A percentile compares a stretch with the other conserved stretches of the same genome.
phyloP scores from a whole-genome alignment of 768 basidiomycete genomes.

The Lactarius deliciosus region DNA sequence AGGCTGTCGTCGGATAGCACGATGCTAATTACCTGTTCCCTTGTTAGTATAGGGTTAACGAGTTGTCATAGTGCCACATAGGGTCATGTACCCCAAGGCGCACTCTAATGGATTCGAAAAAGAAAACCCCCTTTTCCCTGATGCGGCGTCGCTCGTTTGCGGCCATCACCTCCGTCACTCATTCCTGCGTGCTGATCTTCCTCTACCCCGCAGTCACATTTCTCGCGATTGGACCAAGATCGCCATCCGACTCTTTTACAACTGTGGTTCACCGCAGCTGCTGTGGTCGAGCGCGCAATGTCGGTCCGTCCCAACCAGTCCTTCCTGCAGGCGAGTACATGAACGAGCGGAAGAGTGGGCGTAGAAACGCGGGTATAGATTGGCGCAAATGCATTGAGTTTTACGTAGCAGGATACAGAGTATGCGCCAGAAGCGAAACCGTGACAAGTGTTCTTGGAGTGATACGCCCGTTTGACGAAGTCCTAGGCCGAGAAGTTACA shows the following conservation, averaged over 20 bases:
- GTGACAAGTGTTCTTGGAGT: no score
- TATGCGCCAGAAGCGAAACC: neutral
- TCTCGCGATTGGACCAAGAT: constrained; percentile 51
- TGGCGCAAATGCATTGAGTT: neutral
- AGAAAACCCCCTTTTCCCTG: no score
- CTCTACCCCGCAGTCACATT: neutral
- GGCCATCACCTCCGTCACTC: neutral
- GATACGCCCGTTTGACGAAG: no score
- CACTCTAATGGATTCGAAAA: no score
- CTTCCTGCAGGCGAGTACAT: neutral
- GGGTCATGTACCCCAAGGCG: no score
- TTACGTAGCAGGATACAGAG: neutral
- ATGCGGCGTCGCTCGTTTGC: neutral
- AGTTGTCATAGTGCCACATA: no score
- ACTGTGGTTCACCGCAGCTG: constrained; percentile 85
- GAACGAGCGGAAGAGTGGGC: neutral
- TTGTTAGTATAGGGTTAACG: no score
- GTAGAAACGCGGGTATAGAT: neutral
- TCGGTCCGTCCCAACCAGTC: constrained; percentile 77
- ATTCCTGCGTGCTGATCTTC: neutral
- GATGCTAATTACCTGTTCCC: no score
- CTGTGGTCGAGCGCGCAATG: constrained; percentile 87
- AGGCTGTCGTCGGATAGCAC: no score
- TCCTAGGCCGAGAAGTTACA: no score
- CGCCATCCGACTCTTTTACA: constrained; percentile 94